Evolutionary conservation across 139 green algal species (phyloP).

Genomic region (Chlamydomonas applanata): DNA sequence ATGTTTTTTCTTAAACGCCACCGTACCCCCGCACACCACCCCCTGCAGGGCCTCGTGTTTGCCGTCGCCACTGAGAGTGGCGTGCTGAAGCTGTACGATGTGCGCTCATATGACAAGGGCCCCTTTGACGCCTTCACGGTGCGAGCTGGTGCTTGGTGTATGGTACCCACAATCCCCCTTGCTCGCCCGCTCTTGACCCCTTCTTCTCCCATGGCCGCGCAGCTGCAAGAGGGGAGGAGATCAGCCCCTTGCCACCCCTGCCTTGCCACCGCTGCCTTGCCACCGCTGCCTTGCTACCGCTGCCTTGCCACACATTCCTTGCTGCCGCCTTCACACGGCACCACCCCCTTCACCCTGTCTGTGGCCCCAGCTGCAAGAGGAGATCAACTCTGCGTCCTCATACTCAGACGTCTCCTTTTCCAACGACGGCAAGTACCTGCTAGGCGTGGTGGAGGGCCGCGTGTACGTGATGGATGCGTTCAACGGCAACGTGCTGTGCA

Average conservation of each 20-base stretch:
- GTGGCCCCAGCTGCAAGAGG: conserved; percentile 51
- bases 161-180: neutral
- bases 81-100: conserved; percentile 87
- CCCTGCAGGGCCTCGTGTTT: conserved; percentile 85
- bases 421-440: conserved; percentile 69
- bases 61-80: conserved; percentile 71
- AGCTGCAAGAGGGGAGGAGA: too few species aligned
- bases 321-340: neutral
- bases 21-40: neutral
- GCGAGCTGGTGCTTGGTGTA: neutral
- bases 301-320: neutral
- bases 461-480: conserved; percentile 87
- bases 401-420: conserved; percentile 76
- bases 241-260: neutral
- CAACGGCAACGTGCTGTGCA: conserved; percentile 38
- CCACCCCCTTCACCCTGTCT: neutral
- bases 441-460: conserved; percentile 63
- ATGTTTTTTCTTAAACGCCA: neutral
- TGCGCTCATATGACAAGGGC: conserved; percentile 70
- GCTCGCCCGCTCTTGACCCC: neutral
- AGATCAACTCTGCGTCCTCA: conserved; percentile 42
- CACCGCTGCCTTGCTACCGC: neutral
- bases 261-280: neutral
- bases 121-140: conserved; percentile 85
- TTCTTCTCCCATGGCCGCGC: too few species aligned